Base-by-base conservation (phyloP, 306 rosid species). In the Fagus sylvatica region DNA sequence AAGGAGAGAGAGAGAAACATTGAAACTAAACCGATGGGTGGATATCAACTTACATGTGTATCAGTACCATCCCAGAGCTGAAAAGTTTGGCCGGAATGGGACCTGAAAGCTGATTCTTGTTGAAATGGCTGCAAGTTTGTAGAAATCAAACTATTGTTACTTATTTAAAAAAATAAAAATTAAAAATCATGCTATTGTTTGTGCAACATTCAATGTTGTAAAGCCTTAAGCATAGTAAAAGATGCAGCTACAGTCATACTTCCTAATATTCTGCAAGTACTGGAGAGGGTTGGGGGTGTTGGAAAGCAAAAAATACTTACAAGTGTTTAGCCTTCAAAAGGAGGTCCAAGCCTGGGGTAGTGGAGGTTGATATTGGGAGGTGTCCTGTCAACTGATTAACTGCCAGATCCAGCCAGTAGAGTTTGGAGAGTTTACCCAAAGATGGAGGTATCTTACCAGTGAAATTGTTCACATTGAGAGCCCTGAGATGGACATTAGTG, bases 401-500 rank as follows among this genome's bases (percentile, higher is more conserved):
- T 42, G 98, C 93, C 69, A 95, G 82, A 81, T 95, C 99, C 72
- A 95, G 69, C 99, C 99, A 95, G 74, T 87, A 89, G 39, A 95
- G 86, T 53, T 95, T 88, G 85, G 98, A 89, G 82, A 95, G 97
- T 15, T 88, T 91, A 3, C 99, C 99, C 83, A 95, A 74, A 64
- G 99, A 85, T 70, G 96, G 76, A 61, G 99, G 99, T 82, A 95
- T 88, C 13, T 73, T 73, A 46, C 97, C 98, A 13, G 94, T 86
- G 77, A 95, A 86, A 66, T 89, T 88, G 84, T 95, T 95, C 65
- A 91, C 85, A 72, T 95, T 93, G 57, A 95, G 82, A 76, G 99
- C 99, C 96, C 99, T 93, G 90, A 37, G 64, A 81, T 33, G 74
- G 48, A 73, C 8, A 59, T 74, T 48, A 57, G 30, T 9, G 15